Evolutionary conservation across 179 eudicot genomes (phyloP), one percentile per base, ranked within the genome.

Genomic region (Dionaea muscipula): DNA sequence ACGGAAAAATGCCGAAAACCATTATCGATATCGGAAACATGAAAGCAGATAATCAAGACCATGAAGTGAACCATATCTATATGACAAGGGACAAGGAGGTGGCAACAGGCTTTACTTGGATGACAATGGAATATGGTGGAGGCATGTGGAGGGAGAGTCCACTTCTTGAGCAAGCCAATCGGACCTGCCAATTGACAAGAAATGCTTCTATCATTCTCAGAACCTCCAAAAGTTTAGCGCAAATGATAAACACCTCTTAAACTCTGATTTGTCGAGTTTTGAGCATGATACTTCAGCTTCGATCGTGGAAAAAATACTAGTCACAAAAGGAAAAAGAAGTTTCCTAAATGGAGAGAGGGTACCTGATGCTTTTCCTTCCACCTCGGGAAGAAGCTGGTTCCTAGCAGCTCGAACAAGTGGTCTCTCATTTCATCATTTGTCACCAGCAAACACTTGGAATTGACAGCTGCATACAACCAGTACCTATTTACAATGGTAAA

Each of bases 121-220:
- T 80, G 43, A 86, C 84, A 48, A 56, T 69, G 1, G 97, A 89
- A 69, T 86, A 90, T 31, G 84, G 90, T 16, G 94, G 95, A 53
- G 95, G 94, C 97, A 86, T 86, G 77, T 65, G 84, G 36, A 90
- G 68, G 36, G 21, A 61, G 46, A 69, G 77, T 41, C 85, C 83
- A 16, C 50, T 53, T 20, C 26, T 65, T 11, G 86, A 69, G 27
- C 72, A 68, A 3, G 77, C 59, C 78, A 90, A 59, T 47, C 85
- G 79, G 35, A 83, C 85, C 82, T 89, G 85, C 37, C 55, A 65
- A 62, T 48, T 31, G 46, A 45, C 26, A 21, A 24, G 15, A 50
- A 59, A 36, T 24, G n/a, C n/a, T n/a, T n/a, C n/a, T n/a, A n/a
- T n/a, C n/a, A n/a, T n/a, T n/a, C n/a, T n/a, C n/a, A n/a, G n/a